A percentile compares a stretch with the other conserved stretches of the same genome.
phyloP scores from a whole-genome alignment of 768 basidiomycete species.

The Jaapia argillacea region DNA sequence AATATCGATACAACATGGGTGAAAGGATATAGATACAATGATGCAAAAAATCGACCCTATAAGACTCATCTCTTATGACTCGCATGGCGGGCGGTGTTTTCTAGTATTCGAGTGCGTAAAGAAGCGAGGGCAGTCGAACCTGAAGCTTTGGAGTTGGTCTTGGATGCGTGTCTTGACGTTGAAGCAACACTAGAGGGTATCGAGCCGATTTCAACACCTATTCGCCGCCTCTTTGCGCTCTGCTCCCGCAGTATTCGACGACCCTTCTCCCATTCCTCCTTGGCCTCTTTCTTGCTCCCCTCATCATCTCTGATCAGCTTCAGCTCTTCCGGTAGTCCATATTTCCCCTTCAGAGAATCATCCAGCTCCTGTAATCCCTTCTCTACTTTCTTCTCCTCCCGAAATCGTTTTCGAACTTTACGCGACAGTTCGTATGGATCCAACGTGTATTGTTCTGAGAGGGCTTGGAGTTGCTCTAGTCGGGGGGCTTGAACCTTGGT shows the following conservation, averaged over 20 bases:
- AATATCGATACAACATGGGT: background rate
- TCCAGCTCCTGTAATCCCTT: conserved; percentile 60
- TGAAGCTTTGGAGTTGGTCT: conserved; percentile 15
- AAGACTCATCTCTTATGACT: conserved; percentile 5
- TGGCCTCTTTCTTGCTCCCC: conserved; percentile 49
- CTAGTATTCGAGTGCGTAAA: conserved; percentile 46
- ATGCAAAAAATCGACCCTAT: no score
- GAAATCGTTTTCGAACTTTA: conserved; percentile 71
- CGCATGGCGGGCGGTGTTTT: conserved; percentile 40
- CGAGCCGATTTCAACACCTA: conserved; percentile 11
- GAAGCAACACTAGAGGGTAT: background rate
- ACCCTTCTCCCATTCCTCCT: conserved; percentile 46
- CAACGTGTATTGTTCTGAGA: conserved; percentile 68
- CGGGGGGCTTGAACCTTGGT: conserved; percentile 73
- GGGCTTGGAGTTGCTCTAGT: conserved; percentile 65
- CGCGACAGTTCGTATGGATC: conserved; percentile 83
- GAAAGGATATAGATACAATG: no score
- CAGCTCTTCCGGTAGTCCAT: conserved; percentile 66
- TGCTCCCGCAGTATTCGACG: conserved; percentile 35
- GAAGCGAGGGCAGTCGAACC: conserved; percentile 23
- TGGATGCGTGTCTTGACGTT: background rate
- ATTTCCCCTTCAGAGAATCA: conserved; percentile 59
- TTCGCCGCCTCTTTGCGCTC: conserved; percentile 36
- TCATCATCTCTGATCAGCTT: conserved; percentile 57
- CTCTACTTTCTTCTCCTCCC: conserved; percentile 79